These are phyloP conservation scores for Kodamaea ohmeri DNA, from an alignment of 1,139 yeast genomes.

Conservation along the genomic window DNA sequence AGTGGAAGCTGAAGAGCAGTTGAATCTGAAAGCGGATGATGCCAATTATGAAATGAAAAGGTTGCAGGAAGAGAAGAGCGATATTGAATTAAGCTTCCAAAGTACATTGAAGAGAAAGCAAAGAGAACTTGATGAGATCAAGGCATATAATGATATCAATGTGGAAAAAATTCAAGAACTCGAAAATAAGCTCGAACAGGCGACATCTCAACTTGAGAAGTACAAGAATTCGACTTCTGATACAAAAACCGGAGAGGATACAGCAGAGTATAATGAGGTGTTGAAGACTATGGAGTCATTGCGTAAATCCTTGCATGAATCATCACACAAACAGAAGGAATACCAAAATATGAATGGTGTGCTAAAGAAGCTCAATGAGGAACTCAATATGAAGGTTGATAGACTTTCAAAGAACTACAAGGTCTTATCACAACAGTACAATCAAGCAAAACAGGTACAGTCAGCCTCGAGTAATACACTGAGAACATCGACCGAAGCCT, in stretches of 20 bases:
- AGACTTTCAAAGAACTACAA: constrained; percentile 67
- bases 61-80: constrained; percentile 57
- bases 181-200: constrained; percentile 41
- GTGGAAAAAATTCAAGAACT: constrained; percentile 30
- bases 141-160: constrained; percentile 28
- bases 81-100: constrained; percentile 55
- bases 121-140: constrained; percentile 47
- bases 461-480: constrained; percentile 5
- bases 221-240: constrained; percentile 18
- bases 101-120: constrained; percentile 49
- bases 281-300: constrained; percentile 43
- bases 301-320: constrained; percentile 49
- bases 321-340: constrained; percentile 53
- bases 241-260: constrained; percentile 21
- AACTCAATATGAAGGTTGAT: constrained; percentile 61
- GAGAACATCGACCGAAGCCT: constrained; percentile 3
- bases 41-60: constrained; percentile 27
- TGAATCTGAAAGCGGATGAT: constrained; percentile 42
- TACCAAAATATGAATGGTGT: constrained; percentile 55
- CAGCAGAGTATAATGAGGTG: constrained; percentile 21
- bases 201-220: constrained; percentile 20
- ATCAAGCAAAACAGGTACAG: constrained; percentile 22
- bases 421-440: constrained; percentile 55
- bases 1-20: constrained; percentile 63
- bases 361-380: constrained; percentile 66